phyloP scores from a whole-genome alignment of 768 basidiomycete species.

The Terana coerulea region DNA sequence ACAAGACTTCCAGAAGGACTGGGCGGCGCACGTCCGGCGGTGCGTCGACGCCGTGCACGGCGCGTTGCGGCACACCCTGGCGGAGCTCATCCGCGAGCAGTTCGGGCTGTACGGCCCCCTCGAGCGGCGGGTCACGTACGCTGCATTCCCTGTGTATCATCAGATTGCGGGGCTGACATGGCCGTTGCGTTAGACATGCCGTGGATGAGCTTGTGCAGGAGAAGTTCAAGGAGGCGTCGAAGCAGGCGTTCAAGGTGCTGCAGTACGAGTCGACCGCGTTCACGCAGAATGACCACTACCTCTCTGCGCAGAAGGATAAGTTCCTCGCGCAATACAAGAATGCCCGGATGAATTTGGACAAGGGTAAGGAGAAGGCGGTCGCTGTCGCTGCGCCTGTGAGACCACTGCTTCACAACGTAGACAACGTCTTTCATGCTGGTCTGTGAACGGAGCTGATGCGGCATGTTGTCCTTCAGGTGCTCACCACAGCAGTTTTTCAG shows the following conservation, averaged over 20 bases:
- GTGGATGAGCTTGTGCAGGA: constrained; percentile 14
- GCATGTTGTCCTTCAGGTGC: no score
- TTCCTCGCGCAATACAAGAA: constrained; percentile 36
- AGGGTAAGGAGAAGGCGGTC: background rate
- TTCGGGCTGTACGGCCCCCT: constrained; percentile 41
- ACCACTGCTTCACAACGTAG: background rate
- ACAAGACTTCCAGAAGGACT: constrained; percentile 30
- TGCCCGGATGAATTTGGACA: constrained; percentile 20
- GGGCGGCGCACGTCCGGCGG: constrained; percentile 30
- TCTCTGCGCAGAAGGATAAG: constrained; percentile 29
- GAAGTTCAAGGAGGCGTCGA: constrained; percentile 1
- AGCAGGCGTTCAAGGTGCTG: constrained; percentile 9
- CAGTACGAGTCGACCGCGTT: constrained; percentile 25
- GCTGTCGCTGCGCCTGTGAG: constrained; percentile 15
- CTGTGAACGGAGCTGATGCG: no score
- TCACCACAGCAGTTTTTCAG: no score
- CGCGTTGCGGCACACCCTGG: constrained; percentile 29
- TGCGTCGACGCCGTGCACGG: constrained; percentile 33
- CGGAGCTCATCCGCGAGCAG: constrained; percentile 25
- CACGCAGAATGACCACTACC: constrained; percentile 42
- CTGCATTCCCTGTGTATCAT: background rate
- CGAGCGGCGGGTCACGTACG: constrained; percentile 32
- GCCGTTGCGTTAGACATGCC: constrained; percentile 9
- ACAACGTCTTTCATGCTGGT: background rate
- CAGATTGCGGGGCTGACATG: background rate